Evolutionary conservation across 352 stramenopile species (phyloP).

Genomic region (Chrysophaeum taylorii): DNA sequence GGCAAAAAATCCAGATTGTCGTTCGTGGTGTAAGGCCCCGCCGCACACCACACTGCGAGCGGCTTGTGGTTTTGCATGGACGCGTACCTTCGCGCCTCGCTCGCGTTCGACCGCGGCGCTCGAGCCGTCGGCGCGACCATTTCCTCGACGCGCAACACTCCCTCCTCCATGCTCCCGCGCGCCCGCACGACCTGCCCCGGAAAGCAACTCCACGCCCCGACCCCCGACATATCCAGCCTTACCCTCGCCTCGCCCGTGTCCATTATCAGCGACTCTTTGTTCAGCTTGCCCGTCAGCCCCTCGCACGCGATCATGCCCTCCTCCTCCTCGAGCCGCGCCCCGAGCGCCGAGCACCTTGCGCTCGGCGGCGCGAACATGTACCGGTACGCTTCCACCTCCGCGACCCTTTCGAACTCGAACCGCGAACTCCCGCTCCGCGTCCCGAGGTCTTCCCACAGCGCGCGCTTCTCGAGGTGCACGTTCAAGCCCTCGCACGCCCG

Average conservation of each 20-base stretch:
- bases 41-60: neutral
- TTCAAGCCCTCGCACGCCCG: neutral
- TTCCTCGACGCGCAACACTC: conserved; percentile 1
- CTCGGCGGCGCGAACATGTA: conserved; percentile 4
- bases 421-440: no score
- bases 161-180: no score
- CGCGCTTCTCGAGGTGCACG: neutral
- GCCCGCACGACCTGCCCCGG: conserved; percentile 10
- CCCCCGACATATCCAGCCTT: neutral
- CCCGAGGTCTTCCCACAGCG: neutral
- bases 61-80: neutral
- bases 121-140: neutral
- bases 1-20: conserved; percentile 5
- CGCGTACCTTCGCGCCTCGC: neutral
- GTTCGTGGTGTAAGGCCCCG: neutral
- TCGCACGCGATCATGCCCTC: neutral
- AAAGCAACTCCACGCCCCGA: neutral
- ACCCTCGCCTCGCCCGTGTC: neutral
- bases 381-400: neutral
- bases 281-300: neutral
- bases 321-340: neutral
- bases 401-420: no score
- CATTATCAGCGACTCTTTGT: neutral
- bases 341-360: neutral
- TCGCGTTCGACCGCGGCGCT: no score